Conservation (phyloP, 352 stramenopile species). For the Globisporangium heterothallicum region DNA sequence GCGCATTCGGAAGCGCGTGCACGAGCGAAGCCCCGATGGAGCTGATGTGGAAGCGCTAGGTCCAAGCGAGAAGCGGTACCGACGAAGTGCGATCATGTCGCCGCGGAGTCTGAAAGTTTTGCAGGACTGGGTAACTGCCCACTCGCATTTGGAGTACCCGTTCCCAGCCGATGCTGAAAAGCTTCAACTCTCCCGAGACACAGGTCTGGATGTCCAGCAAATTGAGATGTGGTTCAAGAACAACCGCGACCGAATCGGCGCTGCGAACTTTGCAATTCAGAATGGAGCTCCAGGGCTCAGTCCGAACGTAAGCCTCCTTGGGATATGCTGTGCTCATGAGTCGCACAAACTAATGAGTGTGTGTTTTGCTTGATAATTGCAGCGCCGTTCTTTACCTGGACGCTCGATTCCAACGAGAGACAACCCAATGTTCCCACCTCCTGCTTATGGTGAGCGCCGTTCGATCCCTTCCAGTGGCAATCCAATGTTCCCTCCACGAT, state of each 20-base stretch:
- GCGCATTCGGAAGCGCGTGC: constrained; percentile 57
- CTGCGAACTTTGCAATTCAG: constrained; percentile 20
- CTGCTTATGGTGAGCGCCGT: constrained; percentile 42
- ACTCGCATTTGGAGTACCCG: constrained; percentile 56
- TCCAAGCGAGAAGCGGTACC: constrained; percentile 37
- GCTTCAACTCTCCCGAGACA: constrained; percentile 68
- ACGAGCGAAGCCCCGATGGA: constrained; percentile 34
- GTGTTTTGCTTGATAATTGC: neutral
- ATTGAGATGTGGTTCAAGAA: constrained; percentile 84
- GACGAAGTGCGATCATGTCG: constrained; percentile 45
- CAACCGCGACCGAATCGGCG: constrained; percentile 55
- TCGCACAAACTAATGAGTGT: constrained; percentile 4
- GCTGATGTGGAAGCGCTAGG: constrained; percentile 16
- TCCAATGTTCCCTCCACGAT: constrained; percentile 66
- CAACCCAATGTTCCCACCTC: constrained; percentile 54
- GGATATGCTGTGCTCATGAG: too few species aligned
- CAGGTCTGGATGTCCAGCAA: constrained; percentile 70
- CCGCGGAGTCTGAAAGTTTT: constrained; percentile 69
- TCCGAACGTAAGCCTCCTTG: constrained; percentile 14
- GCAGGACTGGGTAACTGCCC: constrained; percentile 70
- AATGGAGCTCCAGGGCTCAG: constrained; percentile 17
- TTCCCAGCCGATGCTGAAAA: constrained; percentile 65
- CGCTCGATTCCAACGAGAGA: constrained; percentile 53
- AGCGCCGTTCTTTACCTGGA: constrained; percentile 22
- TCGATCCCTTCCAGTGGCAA: constrained; percentile 66